Evolutionary conservation across 768 basidiomycete species (phyloP).

Genomic region (Scleroderma citrinum): DNA sequence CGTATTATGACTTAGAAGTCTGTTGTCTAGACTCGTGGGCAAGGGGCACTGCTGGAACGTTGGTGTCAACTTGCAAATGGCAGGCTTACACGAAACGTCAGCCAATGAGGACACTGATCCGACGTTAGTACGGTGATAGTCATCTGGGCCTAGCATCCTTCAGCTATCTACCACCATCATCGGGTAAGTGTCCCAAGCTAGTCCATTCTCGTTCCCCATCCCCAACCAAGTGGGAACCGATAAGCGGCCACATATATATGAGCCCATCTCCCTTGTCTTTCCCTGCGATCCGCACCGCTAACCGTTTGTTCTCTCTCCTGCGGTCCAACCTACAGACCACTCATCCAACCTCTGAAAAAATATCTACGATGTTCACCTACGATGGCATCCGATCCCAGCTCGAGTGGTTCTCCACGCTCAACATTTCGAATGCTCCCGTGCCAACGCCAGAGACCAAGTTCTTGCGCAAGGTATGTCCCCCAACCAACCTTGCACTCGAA

Average conservation of each 20-base stretch:
- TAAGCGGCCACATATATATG: constrained; percentile 6
- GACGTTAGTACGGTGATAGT: neutral
- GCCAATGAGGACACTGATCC: neutral
- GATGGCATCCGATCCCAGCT: constrained; percentile 75
- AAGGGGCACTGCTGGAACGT: constrained; percentile 15
- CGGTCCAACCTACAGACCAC: neutral
- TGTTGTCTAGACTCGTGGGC: constrained; percentile 9
- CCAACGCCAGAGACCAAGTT: constrained; percentile 79
- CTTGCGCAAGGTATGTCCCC: constrained; percentile 72
- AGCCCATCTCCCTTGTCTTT: neutral
- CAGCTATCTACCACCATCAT: neutral
- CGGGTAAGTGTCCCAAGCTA: constrained; percentile 15
- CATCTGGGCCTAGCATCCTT: no score
- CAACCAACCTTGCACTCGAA: neutral
- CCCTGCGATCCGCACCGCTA: constrained; percentile 5
- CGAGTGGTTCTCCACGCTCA: constrained; percentile 87
- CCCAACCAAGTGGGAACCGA: neutral
- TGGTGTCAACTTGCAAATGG: constrained; percentile 13
- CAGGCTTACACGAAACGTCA: neutral
- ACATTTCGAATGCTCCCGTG: constrained; percentile 61
- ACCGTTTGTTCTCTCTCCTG: neutral
- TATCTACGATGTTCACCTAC: constrained; percentile 43
- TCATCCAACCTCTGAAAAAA: constrained; percentile 7
- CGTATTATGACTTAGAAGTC: constrained; percentile 22
- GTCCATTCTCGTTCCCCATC: constrained; percentile 1